Conservation (phyloP, 1,284 basidiomycete genomes). For the Cryptococcus sp. region DNA sequence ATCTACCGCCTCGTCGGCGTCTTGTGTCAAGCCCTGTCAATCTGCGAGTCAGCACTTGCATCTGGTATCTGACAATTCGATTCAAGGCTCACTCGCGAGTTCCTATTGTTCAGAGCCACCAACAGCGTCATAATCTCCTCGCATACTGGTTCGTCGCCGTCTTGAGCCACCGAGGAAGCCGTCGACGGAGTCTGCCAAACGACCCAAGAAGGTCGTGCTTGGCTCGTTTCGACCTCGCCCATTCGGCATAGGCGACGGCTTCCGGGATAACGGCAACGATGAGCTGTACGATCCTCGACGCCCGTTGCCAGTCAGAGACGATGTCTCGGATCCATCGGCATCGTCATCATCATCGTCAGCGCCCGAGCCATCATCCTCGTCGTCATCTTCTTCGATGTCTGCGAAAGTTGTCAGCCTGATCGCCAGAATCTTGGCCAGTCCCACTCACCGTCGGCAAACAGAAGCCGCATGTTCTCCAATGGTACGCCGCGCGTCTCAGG, state of each 20-base stretch:
- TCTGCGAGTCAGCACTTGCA: not conserved
- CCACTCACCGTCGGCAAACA: conserved; percentile 46
- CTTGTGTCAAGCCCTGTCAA: not conserved
- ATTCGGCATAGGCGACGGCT: conserved; percentile 28
- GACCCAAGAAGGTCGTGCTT: conserved; percentile 41
- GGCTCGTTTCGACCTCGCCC: conserved; percentile 36
- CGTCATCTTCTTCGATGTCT: conserved; percentile 38
- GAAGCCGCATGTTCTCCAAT: conserved; percentile 59
- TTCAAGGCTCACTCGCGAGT: conserved; percentile 60
- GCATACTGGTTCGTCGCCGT: conserved; percentile 43
- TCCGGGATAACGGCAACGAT: conserved; percentile 38
- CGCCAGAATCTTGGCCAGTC: conserved; percentile 11
- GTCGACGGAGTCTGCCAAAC: conserved; percentile 57
- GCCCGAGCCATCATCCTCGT: conserved; percentile 43
- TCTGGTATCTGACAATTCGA: not conserved
- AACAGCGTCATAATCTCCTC: conserved; percentile 61
- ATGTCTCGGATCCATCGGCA: conserved; percentile 64
- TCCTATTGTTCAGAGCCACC: conserved; percentile 63
- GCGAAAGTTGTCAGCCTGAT: conserved; percentile 10
- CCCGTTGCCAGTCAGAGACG: conserved; percentile 58
- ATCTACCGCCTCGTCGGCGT: not conserved
- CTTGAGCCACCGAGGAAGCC: conserved; percentile 58
- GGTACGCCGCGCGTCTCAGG: conserved; percentile 60
- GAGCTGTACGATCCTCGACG: conserved; percentile 37
- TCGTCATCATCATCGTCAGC: conserved; percentile 36